These are phyloP conservation scores for Colletotrichum tanaceti DNA, from an alignment of 2,329 filamentous ascomycete species.

Conservation along the genomic window DNA sequence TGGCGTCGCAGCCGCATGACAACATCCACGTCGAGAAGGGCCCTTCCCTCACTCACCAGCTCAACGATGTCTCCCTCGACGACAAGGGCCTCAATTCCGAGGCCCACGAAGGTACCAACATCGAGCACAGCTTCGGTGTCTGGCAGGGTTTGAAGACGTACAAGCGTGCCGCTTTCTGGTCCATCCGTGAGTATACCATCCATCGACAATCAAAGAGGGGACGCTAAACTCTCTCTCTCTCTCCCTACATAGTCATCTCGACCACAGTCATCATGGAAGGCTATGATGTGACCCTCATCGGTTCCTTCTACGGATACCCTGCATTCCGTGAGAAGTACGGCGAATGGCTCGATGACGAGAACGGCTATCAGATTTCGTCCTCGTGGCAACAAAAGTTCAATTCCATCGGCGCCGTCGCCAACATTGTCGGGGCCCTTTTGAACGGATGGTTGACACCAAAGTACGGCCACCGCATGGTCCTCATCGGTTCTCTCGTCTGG, in stretches of 20 bases:
- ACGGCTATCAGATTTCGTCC: constrained; percentile 59
- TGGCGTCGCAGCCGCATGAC: constrained; percentile 27
- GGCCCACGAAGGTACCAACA: constrained; percentile 51
- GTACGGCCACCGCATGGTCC: constrained; percentile 58
- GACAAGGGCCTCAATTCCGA: constrained; percentile 54
- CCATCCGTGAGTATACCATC: constrained; percentile 49
- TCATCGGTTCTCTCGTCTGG: constrained; percentile 56
- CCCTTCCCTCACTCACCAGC: constrained; percentile 47
- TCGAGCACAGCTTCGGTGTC: constrained; percentile 52
- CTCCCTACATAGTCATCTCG: constrained; percentile 51
- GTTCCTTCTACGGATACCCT: constrained; percentile 59
- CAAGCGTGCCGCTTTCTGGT: constrained; percentile 55
- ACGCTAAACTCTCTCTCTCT: too few species aligned
- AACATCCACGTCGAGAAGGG: constrained; percentile 48
- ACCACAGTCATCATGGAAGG: constrained; percentile 64
- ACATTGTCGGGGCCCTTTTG: constrained; percentile 54
- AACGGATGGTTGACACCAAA: constrained; percentile 56
- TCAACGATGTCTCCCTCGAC: constrained; percentile 50
- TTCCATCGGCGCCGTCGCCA: constrained; percentile 49
- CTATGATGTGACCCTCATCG: constrained; percentile 60
- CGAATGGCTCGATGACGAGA: constrained; percentile 47
- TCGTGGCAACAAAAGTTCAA: constrained; percentile 64
- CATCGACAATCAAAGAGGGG: too few species aligned
- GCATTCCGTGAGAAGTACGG: constrained; percentile 56
- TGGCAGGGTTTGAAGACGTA: constrained; percentile 53